Evolutionary conservation across 2,329 filamentous ascomycete genomes (phyloP).

Genomic region (Ophiostoma triangulosporum): DNA sequence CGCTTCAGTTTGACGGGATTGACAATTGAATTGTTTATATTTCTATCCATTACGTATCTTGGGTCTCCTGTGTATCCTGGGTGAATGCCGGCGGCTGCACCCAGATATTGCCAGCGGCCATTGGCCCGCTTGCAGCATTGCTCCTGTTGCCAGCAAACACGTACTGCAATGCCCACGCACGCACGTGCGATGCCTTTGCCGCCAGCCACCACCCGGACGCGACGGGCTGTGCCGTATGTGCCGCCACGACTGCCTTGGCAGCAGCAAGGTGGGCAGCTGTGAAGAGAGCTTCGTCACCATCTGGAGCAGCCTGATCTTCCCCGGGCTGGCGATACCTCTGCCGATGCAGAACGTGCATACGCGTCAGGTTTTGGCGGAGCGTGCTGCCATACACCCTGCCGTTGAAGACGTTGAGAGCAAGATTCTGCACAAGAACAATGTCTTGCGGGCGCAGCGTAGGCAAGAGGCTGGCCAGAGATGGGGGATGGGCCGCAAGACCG

Average conservation of each 20-base stretch:
- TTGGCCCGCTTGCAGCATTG: background rate
- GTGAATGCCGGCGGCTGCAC: constrained; percentile 18
- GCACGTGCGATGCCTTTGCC: constrained; percentile 51
- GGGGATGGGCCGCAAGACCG: constrained; percentile 12
- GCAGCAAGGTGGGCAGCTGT: constrained; percentile 33
- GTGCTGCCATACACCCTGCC: constrained; percentile 76
- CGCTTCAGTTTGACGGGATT: background rate
- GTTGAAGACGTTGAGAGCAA: constrained; percentile 63
- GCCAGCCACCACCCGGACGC: constrained; percentile 26
- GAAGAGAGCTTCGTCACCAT: constrained; percentile 32
- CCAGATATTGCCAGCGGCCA: background rate
- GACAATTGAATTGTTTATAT: background rate
- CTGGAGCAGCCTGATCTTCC: background rate
- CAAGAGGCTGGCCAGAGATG: constrained; percentile 22
- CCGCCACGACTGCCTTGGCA: constrained; percentile 9
- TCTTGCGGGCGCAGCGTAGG: constrained; percentile 52
- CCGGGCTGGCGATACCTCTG: constrained; percentile 36
- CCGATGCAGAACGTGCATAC: constrained; percentile 50
- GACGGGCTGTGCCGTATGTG: background rate
- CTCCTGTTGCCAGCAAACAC: constrained; percentile 26
- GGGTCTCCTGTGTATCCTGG: constrained; percentile 16
- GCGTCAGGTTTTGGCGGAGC: constrained; percentile 56
- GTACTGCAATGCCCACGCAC: constrained; percentile 63
- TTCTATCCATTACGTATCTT: constrained; percentile 5
- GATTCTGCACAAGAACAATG: constrained; percentile 64